phyloP scores from a whole-genome alignment of 2,329 filamentous ascomycete genomes.

The Fusarium staphyleae region DNA sequence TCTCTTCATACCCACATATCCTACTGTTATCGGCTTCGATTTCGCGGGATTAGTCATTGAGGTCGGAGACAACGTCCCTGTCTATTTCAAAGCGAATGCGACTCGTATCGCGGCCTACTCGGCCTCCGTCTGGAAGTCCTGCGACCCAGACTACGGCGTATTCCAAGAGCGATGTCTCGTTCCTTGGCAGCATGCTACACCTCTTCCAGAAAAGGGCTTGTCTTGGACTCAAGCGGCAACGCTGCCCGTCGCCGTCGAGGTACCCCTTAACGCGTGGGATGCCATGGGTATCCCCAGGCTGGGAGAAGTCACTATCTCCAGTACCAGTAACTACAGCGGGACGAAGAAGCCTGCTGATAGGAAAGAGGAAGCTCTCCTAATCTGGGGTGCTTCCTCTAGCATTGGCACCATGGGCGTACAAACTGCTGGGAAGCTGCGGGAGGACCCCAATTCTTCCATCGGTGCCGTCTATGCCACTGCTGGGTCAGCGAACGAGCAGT shows the following conservation, averaged over 20 bases:
- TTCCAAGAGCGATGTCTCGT: conserved; percentile 55
- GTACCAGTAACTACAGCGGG: not conserved
- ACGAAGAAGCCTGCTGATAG: not conserved
- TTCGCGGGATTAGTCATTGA: conserved; percentile 53
- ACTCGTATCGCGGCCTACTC: conserved; percentile 51
- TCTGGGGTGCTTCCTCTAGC: conserved; percentile 56
- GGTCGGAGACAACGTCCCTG: conserved; percentile 50
- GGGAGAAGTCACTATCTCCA: conserved; percentile 16
- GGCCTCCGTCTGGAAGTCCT: conserved; percentile 51
- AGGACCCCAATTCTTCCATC: conserved; percentile 44
- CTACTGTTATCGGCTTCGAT: conserved; percentile 53
- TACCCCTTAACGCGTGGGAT: conserved; percentile 51
- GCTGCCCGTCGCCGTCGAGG: conserved; percentile 49
- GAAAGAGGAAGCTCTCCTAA: conserved; percentile 47
- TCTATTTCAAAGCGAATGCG: conserved; percentile 43
- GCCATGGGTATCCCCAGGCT: conserved; percentile 44
- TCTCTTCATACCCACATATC: conserved; percentile 50
- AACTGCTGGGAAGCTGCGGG: conserved; percentile 46
- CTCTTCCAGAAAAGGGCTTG: conserved; percentile 44
- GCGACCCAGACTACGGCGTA: conserved; percentile 54
- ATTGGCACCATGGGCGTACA: conserved; percentile 55
- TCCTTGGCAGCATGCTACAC: conserved; percentile 50
- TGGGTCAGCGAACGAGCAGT: conserved; percentile 44
- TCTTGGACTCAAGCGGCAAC: conserved; percentile 52
- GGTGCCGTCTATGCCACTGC: conserved; percentile 53